Percentiles rank a stretch among this genome's conserved stretches.
phyloP scores from a whole-genome alignment of 495 filamentous ascomycete genomes.

The Jackrogersella multiformis region DNA sequence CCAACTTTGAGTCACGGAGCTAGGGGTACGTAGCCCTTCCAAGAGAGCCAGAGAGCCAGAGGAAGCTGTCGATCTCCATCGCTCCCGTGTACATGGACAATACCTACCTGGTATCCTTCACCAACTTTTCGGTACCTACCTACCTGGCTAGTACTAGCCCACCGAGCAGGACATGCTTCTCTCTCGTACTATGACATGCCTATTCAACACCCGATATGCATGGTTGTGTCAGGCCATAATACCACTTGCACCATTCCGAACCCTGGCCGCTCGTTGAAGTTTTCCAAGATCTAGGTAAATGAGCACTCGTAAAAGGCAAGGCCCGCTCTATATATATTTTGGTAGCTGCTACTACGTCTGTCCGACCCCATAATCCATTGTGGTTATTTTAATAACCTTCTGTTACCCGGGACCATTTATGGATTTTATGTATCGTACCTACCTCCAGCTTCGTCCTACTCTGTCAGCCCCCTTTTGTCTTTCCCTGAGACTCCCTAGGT shows the following conservation, averaged over 20 bases:
- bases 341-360: slow-evolving; percentile 3
- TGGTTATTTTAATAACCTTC: slow-evolving; percentile 7
- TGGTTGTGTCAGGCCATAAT: slow-evolving; percentile 33
- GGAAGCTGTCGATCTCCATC: slow-evolving; percentile 19
- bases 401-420: background rate
- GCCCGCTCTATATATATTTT: slow-evolving; percentile 28
- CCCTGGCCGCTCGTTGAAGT: slow-evolving; percentile 15
- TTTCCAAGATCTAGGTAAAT: slow-evolving; percentile 28
- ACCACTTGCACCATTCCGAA: slow-evolving; percentile 26
- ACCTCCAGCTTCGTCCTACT: background rate
- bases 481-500: background rate
- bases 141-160: slow-evolving; percentile 35
- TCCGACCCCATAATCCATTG: background rate
- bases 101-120: background rate
- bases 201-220: slow-evolving; percentile 27
- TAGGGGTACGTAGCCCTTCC: background rate
- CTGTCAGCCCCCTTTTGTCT: background rate
- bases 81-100: slow-evolving; percentile 2
- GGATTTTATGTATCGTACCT: too few relatives aligned
- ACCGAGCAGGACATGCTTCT: slow-evolving; percentile 8
- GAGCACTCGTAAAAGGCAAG: slow-evolving; percentile 20
- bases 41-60: slow-evolving; percentile 9
- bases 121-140: slow-evolving; percentile 26
- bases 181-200: slow-evolving; percentile 14
- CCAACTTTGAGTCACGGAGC: slow-evolving; percentile 15